Evolutionary conservation across 805 yeast species (phyloP).

Genomic region (Saccharomycopsis fermentans): DNA sequence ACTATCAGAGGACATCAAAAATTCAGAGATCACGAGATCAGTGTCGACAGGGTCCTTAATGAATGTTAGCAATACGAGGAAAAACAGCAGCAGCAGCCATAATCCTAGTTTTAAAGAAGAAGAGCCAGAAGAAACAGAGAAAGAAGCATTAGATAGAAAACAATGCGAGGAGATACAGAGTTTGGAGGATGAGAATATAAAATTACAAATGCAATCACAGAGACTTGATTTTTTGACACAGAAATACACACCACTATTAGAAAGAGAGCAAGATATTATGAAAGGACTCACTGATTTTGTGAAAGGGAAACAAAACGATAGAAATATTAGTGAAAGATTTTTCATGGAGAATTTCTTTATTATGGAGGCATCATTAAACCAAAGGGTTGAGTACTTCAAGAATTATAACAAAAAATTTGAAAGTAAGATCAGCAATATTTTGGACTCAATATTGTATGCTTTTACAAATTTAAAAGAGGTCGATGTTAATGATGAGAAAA

Average conservation of each 20-base stretch:
- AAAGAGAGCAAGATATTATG: constrained; percentile 17
- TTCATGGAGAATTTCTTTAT: constrained; percentile 1
- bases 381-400: constrained; percentile 1
- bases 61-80: background rate
- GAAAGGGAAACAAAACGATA: constrained; percentile 8
- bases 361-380: background rate
- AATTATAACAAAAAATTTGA: constrained; percentile 5
- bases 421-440: background rate
- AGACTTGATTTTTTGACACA: constrained; percentile 13
- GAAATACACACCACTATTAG: constrained; percentile 15
- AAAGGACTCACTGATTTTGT: constrained; percentile 17
- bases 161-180: constrained; percentile 7
- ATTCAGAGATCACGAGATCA: background rate
- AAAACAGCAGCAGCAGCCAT: background rate
- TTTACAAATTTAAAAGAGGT: background rate
- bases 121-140: background rate
- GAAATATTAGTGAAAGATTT: constrained; percentile 14
- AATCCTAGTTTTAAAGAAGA: background rate
- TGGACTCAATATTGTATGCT: background rate
- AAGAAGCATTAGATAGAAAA: background rate
- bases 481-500: background rate
- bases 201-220: constrained; percentile 15
- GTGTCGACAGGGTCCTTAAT: background rate
- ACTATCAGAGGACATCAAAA: background rate
- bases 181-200: constrained; percentile 12